Percentiles rank a stretch among this genome's conserved stretches.
These are phyloP conservation scores for Acephala macrosclerotiorum DNA, from an alignment of 2,329 filamentous ascomycete species.

Conservation along the genomic window DNA sequence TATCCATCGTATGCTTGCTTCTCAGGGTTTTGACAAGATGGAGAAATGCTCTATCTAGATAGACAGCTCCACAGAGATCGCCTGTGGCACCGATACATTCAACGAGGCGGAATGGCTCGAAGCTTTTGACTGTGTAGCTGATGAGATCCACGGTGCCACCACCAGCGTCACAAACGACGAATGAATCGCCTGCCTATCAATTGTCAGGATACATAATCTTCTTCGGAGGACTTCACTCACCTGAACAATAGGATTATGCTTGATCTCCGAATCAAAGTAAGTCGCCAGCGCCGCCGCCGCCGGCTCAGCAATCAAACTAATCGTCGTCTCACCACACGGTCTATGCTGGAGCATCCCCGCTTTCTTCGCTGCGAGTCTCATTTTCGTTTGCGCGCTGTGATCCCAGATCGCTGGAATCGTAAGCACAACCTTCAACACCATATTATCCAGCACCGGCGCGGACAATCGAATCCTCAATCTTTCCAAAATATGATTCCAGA, in stretches of 20 bases:
- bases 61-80: constrained; percentile 35
- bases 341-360: constrained; percentile 6
- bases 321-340: constrained; percentile 7
- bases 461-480: constrained; percentile 13
- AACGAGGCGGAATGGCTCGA: constrained; percentile 12
- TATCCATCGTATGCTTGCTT: background rate
- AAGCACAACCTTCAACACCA: constrained; percentile 14
- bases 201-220: constrained; percentile 38
- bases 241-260: background rate
- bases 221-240: background rate
- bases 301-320: constrained; percentile 14
- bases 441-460: background rate
- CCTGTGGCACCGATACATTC: constrained; percentile 36
- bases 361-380: constrained; percentile 14
- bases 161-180: constrained; percentile 14
- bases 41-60: constrained; percentile 35
- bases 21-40: constrained; percentile 6
- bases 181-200: constrained; percentile 8
- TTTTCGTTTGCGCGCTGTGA: constrained; percentile 15
- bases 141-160: constrained; percentile 16
- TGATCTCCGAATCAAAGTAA: constrained; percentile 8
- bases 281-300: constrained; percentile 16
- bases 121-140: constrained; percentile 7
- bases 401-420: constrained; percentile 21
- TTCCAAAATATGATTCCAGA: constrained; percentile 14